Base-by-base conservation (phyloP, 1,139 yeast species). In the Yamadazyma aaseri region DNA sequence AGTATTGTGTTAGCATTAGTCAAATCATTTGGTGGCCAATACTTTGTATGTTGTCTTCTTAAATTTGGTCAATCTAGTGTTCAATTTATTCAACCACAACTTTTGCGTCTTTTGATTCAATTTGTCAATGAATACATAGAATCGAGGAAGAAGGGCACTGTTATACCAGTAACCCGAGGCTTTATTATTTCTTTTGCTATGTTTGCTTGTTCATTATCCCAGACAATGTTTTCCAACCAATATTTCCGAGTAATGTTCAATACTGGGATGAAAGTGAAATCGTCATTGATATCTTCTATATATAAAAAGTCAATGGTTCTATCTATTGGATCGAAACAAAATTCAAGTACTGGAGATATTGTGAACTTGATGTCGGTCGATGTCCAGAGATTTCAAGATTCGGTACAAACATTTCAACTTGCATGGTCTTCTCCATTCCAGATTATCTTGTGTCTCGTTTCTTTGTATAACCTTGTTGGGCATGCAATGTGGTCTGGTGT, bases 1-100 rank as follows among this genome's bases (percentile, higher is more conserved):
- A 33, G 39, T 16, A 17, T 37, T 5, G 26, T 20, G 9, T 41
- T 46, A 20, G 28, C 51, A 9, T 9, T 43, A 3, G 38, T 50
- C 18, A 51, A 53, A 34, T 15, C 50, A 10, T 23, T 44, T 21
- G 62, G 55, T 28, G n/a, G 9, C 4, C 5, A 5, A 8, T 31
- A 31, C 12, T 6, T 16, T 10, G 17, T 17, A 14, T 25, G 25
- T 20, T 14, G 20, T 46, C 54, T 31, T 17, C 26, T 83, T 63
- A 92, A 92, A 55, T 73, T 72, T 6, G 47, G 73, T 26, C 96
- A 87, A 59, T 97, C 90, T 65, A 48, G 73, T 1, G 38, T 50
- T 18, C 46, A 47, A 26, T 50, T 56, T 37, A 27, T 44, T 5
- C 60, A 56, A 32, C 65, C 70, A 12, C 61, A 53, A 40, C 49